phyloP scores from a whole-genome alignment of 1,284 basidiomycete species.

The Sphagnurus paluster region DNA sequence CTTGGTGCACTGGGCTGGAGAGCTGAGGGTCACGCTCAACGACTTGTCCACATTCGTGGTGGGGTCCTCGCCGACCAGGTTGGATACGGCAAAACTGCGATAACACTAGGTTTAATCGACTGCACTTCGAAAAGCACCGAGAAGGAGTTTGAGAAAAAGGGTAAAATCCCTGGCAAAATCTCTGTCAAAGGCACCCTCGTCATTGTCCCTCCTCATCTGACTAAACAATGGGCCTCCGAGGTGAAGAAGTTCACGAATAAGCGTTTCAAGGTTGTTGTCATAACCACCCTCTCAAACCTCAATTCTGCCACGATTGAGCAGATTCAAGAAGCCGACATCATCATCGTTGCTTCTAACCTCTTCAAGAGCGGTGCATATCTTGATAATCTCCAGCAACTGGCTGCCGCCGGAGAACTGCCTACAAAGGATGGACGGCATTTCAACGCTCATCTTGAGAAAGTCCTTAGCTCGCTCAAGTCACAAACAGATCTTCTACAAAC shows the following conservation, averaged over 20 bases:
- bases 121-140: slow-evolving; percentile 59
- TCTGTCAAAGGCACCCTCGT: slow-evolving; percentile 78
- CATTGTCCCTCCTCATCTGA: slow-evolving; percentile 89
- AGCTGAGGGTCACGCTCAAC: slow-evolving; percentile 86
- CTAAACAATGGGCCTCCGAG: slow-evolving; percentile 89
- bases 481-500: slow-evolving; percentile 71
- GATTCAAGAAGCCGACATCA: slow-evolving; percentile 81
- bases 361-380: slow-evolving; percentile 81
- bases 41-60: slow-evolving; percentile 76
- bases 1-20: slow-evolving; percentile 89
- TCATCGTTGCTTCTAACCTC: slow-evolving; percentile 85
- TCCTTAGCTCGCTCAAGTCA: slow-evolving; percentile 53
- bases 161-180: slow-evolving; percentile 66
- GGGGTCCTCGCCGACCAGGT: slow-evolving; percentile 96
- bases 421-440: slow-evolving; percentile 84
- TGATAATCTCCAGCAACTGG: slow-evolving; percentile 70
- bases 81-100: slow-evolving; percentile 96
- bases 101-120: slow-evolving; percentile 87
- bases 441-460: slow-evolving; percentile 71
- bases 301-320: slow-evolving; percentile 77
- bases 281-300: slow-evolving; percentile 74
- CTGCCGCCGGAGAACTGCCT: slow-evolving; percentile 66
- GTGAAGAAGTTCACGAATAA: slow-evolving; percentile 78
- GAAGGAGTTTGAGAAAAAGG: slow-evolving; percentile 54
- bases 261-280: slow-evolving; percentile 65